Evolutionary conservation across 441 rosid genomes (phyloP).

Genomic region (Euphorbia schlechtendalii): DNA sequence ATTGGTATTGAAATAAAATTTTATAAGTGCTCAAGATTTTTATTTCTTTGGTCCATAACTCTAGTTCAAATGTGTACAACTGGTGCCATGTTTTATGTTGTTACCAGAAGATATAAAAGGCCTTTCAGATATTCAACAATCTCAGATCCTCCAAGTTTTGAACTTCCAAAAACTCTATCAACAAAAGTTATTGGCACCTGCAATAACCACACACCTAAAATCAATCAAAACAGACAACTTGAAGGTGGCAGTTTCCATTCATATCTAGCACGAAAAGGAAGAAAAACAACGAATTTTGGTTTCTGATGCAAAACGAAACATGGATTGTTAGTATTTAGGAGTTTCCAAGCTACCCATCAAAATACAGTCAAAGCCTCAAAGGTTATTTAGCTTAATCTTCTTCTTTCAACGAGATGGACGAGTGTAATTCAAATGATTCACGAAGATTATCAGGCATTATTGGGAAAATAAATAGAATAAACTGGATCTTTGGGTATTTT

Average conservation of each 20-base stretch:
- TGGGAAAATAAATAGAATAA: not conserved
- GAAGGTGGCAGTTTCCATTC: too few relatives aligned
- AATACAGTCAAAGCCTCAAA: not conserved
- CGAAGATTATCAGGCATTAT: not conserved
- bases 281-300: too few relatives aligned
- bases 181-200: constrained; percentile 97
- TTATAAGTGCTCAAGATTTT: too few relatives aligned
- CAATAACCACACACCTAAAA: constrained; percentile 3
- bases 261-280: too few relatives aligned
- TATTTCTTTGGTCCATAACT: not conserved
- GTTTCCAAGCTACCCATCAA: too few relatives aligned
- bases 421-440: not conserved
- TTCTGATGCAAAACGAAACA: too few relatives aligned
- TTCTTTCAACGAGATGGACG: not conserved
- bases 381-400: not conserved
- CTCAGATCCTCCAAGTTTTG: constrained; percentile 96
- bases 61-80: not conserved
- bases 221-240: not conserved
- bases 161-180: constrained; percentile 89
- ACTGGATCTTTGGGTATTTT: not conserved
- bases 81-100: constrained; percentile 39
- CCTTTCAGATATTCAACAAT: constrained; percentile 93
- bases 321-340: too few relatives aligned
- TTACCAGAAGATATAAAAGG: constrained; percentile 70
- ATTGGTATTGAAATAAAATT: too few relatives aligned